phyloP scores from a whole-genome alignment of 352 stramenopile species.

The Blastocystis sp. region DNA sequence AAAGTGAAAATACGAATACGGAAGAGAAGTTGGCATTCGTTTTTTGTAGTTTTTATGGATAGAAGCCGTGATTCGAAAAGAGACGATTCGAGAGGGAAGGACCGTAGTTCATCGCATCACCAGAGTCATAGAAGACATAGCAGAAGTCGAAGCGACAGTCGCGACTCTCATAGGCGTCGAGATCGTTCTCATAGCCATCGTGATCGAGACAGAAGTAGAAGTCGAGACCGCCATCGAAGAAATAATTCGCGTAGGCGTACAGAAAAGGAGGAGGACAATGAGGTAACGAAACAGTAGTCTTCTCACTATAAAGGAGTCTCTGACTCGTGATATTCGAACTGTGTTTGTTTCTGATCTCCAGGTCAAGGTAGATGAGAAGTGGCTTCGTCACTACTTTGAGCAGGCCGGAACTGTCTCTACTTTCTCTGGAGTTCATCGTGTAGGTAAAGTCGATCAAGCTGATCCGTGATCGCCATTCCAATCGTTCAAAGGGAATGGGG shows the following conservation, averaged over 20 bases:
- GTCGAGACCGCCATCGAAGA: background rate
- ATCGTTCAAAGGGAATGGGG: conserved; percentile 50
- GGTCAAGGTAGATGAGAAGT: conserved; percentile 59
- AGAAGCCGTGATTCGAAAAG: background rate
- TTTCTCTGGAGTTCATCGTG: background rate
- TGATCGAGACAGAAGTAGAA: background rate
- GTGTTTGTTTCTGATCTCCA: conserved; percentile 52
- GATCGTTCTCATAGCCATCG: background rate
- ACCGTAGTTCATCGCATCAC: background rate
- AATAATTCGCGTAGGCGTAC: background rate
- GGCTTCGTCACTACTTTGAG: conserved; percentile 53
- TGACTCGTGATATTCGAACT: conserved; percentile 43
- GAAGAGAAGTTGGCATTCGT: background rate
- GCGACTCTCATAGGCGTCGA: background rate
- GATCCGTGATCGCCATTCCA: conserved; percentile 28
- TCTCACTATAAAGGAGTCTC: background rate
- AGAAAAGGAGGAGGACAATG: background rate
- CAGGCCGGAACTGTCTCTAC: conserved; percentile 12
- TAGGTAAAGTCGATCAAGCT: conserved; percentile 39
- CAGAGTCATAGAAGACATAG: background rate
- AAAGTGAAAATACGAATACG: background rate
- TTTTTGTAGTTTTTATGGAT: background rate
- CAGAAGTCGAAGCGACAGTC: background rate
- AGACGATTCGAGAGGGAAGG: background rate
- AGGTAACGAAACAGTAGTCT: background rate